phyloP scores from a whole-genome alignment of 306 rosid species.

The Lagenaria siceraria region DNA sequence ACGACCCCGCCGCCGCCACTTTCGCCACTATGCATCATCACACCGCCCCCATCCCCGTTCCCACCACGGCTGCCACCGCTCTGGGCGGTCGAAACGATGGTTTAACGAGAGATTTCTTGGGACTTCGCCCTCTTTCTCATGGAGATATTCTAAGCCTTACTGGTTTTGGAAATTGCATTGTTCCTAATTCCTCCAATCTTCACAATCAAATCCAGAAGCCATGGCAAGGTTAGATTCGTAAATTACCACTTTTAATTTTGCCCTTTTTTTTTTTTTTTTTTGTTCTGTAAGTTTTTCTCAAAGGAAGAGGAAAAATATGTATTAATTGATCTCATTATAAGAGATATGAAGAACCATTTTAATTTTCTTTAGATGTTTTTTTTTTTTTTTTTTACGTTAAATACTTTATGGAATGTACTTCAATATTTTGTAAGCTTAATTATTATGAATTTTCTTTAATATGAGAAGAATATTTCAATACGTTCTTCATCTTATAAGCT shows the following conservation, averaged over 20 bases:
- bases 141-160: constrained; percentile 60
- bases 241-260: neutral
- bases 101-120: constrained; percentile 84
- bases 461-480: neutral
- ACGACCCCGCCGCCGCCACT: constrained; percentile 19
- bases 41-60: neutral
- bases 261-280: neutral
- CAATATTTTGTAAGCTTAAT: neutral
- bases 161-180: constrained; percentile 54
- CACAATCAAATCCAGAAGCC: constrained; percentile 51
- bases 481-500: neutral
- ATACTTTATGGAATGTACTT: neutral
- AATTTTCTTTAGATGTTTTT: neutral
- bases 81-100: constrained; percentile 28
- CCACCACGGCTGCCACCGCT: neutral
- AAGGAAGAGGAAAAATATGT: neutral
- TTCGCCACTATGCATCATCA: constrained; percentile 26
- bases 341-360: neutral
- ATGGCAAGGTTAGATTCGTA: constrained; percentile 50
- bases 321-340: neutral
- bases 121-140: constrained; percentile 60
- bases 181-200: constrained; percentile 26
- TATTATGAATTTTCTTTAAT: neutral
- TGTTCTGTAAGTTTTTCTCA: neutral
- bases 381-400: neutral